Evolutionary conservation across 768 basidiomycete species (phyloP), one percentile per base, ranked within the genome.

Genomic region (Paxillus involutus): DNA sequence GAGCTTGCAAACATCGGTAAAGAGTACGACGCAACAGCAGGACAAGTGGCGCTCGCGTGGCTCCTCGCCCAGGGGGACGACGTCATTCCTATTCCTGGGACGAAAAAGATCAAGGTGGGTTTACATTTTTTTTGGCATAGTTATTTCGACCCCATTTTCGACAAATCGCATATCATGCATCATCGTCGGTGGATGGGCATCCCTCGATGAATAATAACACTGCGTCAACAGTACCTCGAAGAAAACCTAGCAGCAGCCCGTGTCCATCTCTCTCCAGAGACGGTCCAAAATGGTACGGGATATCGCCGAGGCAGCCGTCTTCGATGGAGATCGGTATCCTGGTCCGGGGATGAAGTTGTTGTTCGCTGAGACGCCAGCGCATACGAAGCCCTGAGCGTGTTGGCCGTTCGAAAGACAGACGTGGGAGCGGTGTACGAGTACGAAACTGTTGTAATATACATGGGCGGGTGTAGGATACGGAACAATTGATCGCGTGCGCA

Each of bases 11-110:
- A 44, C 16, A 55, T 77, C 30, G 77, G 75, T 7, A 59, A 58
- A 45, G 64, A 64, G 53, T 64, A 76, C 58, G 47, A 59, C 2
- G 71, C 68, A 13, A 75, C 71, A 1, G 65, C 71, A 0, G 77
- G 75, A 4, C 77, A 77, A 56, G 66, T 79, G 1, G 56, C 69
- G 0, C 62, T 79, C 8, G 76, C 77, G 1, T 78, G 73, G 72
- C 60, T 76, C 6, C 69, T 76, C 17, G 67, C 71, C 0, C 73
- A 77, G 47, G 73, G 72, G 0, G 60, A 66, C 5, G 68, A 74
- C 29, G 44, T 77, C 51, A 70, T 75, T 40, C 74, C 76, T 1
- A 76, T 76, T 44, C 76, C 73, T 2, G 77, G 77, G 16, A 77
- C 67, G 1, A 72, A 61, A 36, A 66, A 68, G 35, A 53, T 77